phyloP scores from a whole-genome alignment of 176 grass and related monocot species.

The Ensete glaucum region DNA sequence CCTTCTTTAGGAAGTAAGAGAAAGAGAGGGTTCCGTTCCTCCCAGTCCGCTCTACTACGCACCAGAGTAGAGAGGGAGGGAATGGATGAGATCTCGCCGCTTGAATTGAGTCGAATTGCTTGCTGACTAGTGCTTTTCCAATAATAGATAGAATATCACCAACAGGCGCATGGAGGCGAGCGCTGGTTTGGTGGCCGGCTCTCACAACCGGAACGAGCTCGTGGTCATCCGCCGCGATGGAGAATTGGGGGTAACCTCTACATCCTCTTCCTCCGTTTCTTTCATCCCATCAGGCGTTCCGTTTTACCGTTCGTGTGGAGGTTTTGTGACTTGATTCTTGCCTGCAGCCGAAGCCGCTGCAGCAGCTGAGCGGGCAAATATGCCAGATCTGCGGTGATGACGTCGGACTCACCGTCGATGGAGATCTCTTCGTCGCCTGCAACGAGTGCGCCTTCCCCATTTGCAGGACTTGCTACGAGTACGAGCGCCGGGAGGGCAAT shows the following conservation, averaged over 20 bases:
- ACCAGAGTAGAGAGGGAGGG: neutral
- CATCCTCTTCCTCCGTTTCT: slow-evolving; percentile 5
- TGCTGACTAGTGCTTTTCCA: neutral
- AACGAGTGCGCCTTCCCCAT: slow-evolving; percentile 81
- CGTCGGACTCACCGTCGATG: slow-evolving; percentile 71
- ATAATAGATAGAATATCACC: neutral
- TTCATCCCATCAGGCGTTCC: neutral
- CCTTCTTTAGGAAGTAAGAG: neutral
- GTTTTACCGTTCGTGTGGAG: neutral
- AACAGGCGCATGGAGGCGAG: slow-evolving; percentile 59
- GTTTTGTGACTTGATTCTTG: neutral
- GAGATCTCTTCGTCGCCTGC: slow-evolving; percentile 82
- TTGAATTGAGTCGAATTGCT: neutral
- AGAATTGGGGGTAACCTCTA: slow-evolving; percentile 57
- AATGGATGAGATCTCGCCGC: neutral
- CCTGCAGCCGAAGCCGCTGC: slow-evolving; percentile 39
- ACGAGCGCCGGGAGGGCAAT: slow-evolving; percentile 88
- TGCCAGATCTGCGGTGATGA: slow-evolving; percentile 81
- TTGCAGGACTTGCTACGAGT: slow-evolving; percentile 92
- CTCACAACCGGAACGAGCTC: slow-evolving; percentile 87
- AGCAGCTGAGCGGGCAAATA: slow-evolving; percentile 39
- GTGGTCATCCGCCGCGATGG: slow-evolving; percentile 85
- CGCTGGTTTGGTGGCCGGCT: slow-evolving; percentile 81
- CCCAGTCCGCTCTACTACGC: neutral
- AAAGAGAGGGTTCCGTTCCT: neutral